Base-by-base conservation (phyloP, 176 grass and related monocot species). In the Saccharum spontaneum region DNA sequence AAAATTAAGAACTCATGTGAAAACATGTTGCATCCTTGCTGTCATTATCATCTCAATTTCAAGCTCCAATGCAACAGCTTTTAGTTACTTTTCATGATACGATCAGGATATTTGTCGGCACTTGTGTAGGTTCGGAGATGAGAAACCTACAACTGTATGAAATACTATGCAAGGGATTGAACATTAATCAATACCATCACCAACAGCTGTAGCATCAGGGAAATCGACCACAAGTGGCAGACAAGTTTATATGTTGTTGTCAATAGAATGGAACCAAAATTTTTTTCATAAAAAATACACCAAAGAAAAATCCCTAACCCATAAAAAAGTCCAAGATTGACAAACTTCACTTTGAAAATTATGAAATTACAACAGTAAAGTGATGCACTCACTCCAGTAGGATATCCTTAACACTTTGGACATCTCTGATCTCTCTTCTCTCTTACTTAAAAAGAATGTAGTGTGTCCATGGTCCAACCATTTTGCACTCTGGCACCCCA, bases 101-200 rank as follows among this genome's bases (percentile, higher is more conserved):
- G 14, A 73, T 18, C 3, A 1, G 5, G 45, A 30, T 41, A 63
- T n/a, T 73, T 34, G 10, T 34, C 2, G 8, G 26, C 78, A 67
- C 43, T 9, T 8, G 28, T 34, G 63, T 8, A 67, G 16, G 10
- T 22, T 79, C 12, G 26, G 26, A 22, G 16, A 67, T 14, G 41
- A 80, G 26, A 80, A 80, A 80, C 78, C 62, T n/a, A n/a, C 26
- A 80, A 18, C 41, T 49, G 34, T 48, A 46, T 67, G 39, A 10
- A 15, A 67, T 79, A 48, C 11, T 46, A 34, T 22, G 28, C 10
- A 4, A 20, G 2, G 60, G 39, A 17, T 20, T 30, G 38, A 64
- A 64, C 76, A 64, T 79, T 41, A 9, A 46, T 12, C 38, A 44
- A 45, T 20, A 20, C 0, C 24, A 33, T 46, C 8, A 44, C 23